Conservation (phyloP, 495 filamentous ascomycete genomes). For the Glarea lozoyensis region DNA sequence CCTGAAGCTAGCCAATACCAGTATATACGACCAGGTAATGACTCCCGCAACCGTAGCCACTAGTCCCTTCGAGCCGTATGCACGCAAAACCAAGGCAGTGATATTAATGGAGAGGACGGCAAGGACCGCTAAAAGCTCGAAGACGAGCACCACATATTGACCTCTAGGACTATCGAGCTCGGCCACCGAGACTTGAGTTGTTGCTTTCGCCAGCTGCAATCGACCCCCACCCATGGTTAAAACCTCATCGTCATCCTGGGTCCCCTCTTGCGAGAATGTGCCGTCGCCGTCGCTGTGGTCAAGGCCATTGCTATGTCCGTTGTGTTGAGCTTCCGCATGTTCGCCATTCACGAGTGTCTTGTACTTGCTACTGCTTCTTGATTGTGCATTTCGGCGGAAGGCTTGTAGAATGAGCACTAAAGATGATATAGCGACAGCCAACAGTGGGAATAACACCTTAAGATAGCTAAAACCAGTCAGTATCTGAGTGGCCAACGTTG, state of each 20-base stretch:
- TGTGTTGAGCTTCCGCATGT: constrained; percentile 8
- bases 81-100: constrained; percentile 43
- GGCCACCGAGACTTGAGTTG: constrained; percentile 54
- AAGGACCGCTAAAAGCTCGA: constrained; percentile 68
- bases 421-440: constrained; percentile 59
- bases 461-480: constrained; percentile 54
- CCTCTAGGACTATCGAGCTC: constrained; percentile 69
- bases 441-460: constrained; percentile 71
- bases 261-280: constrained; percentile 14
- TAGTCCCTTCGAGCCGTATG: constrained; percentile 45
- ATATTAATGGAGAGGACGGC: constrained; percentile 62
- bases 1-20: constrained; percentile 64
- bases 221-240: constrained; percentile 49
- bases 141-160: constrained; percentile 54
- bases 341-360: constrained; percentile 30
- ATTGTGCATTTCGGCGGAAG: constrained; percentile 35
- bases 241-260: constrained; percentile 56
- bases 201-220: constrained; percentile 53
- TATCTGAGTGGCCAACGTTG: constrained; percentile 1
- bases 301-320: not conserved
- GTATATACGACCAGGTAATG: constrained; percentile 71
- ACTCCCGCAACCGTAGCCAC: constrained; percentile 58
- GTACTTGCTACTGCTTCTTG: constrained; percentile 42
- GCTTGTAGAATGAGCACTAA: constrained; percentile 50
- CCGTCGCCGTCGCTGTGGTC: constrained; percentile 1